phyloP scores from a whole-genome alignment of 192 early-diverging fungal species.

The Kappamyces sp. region DNA sequence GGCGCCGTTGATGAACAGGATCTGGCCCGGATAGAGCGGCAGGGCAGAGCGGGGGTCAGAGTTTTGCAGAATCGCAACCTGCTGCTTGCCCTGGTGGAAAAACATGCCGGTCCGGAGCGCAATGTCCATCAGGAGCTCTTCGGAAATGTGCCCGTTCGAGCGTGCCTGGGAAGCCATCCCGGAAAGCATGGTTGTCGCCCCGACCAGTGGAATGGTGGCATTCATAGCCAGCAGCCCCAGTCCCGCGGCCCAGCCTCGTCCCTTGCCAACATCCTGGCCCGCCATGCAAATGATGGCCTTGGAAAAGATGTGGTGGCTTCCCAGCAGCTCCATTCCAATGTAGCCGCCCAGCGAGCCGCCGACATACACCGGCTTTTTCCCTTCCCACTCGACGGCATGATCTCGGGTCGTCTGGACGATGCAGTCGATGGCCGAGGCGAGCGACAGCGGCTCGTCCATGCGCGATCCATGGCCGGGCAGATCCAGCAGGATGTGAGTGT shows the following conservation, averaged over 20 bases:
- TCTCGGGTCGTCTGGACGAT: constrained; percentile 7
- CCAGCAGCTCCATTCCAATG: constrained; percentile 28
- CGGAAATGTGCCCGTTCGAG: constrained; percentile 13
- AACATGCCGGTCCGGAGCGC: constrained; percentile 11
- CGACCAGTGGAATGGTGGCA: background rate
- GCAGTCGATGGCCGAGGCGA: constrained; percentile 16
- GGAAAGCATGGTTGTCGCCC: constrained; percentile 9
- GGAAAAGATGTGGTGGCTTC: constrained; percentile 10
- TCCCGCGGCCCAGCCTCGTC: constrained; percentile 9
- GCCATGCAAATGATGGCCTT: constrained; percentile 19
- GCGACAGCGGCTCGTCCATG: constrained; percentile 20
- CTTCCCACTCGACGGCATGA: constrained; percentile 4
- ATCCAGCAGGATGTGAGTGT: constrained; percentile 18
- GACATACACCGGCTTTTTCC: constrained; percentile 16
- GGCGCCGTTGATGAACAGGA: constrained; percentile 22
- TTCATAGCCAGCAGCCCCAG: constrained; percentile 9
- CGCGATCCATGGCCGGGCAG: constrained; percentile 20
- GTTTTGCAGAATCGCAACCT: constrained; percentile 15
- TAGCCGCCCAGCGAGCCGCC: constrained; percentile 24
- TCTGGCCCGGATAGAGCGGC: constrained; percentile 16
- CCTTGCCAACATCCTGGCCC: constrained; percentile 20
- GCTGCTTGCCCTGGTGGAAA: constrained; percentile 15
- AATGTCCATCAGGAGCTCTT: constrained; percentile 12
- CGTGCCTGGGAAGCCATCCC: constrained; percentile 9
- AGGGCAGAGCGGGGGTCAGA: constrained; percentile 10